phyloP scores from a whole-genome alignment of 2,329 filamentous ascomycete genomes.

The Aspergillus costaricaensis region DNA sequence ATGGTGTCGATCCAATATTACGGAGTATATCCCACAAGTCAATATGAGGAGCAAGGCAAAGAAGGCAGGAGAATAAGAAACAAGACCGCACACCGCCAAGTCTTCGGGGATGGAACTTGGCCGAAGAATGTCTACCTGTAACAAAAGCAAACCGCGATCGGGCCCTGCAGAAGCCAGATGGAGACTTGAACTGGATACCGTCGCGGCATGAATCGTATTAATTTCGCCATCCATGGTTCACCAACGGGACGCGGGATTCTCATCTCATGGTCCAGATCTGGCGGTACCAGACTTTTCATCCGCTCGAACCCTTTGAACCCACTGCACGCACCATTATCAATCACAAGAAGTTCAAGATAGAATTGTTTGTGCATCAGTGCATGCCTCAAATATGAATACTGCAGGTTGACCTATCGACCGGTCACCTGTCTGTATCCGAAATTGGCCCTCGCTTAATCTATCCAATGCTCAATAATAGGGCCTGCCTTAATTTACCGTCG shows the following conservation, averaged over 20 bases:
- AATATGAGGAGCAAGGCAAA: neutral
- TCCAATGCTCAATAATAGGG: neutral
- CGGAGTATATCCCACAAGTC: neutral
- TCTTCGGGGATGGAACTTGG: neutral
- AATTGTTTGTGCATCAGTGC: neutral
- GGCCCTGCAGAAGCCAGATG: conserved; percentile 4
- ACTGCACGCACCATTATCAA: too few relatives aligned
- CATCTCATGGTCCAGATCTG: conserved; percentile 6
- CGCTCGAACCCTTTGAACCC: neutral
- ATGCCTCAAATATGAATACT: neutral
- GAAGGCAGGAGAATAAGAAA: neutral
- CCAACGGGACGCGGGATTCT: conserved; percentile 1
- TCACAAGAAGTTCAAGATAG: too few relatives aligned
- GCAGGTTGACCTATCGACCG: neutral
- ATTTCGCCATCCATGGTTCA: conserved; percentile 10
- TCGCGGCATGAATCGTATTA: neutral
- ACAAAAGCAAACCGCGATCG: neutral
- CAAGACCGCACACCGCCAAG: neutral
- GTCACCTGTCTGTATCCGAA: neutral
- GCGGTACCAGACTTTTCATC: neutral
- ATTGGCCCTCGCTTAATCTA: neutral
- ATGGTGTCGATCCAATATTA: neutral
- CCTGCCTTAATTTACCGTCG: neutral
- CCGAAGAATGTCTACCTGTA: neutral
- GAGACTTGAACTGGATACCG: neutral